Percentiles rank a stretch among this genome's conserved stretches.
These are phyloP conservation scores for Globisporangium takayamanum DNA, from an alignment of 352 stramenopile genomes.

Conservation along the genomic window DNA sequence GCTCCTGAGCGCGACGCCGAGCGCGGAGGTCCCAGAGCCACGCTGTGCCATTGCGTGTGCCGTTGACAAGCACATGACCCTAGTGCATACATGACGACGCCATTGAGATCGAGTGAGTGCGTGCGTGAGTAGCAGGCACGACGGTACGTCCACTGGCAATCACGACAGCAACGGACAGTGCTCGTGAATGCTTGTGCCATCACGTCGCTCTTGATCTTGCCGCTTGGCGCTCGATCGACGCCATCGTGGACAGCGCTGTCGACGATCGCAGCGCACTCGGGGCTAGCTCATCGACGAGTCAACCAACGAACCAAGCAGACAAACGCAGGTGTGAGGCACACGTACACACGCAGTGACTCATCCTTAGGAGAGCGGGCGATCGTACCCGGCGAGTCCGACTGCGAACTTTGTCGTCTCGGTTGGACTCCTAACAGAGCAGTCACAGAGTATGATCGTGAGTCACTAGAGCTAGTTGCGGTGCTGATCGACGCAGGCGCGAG, in stretches of 20 bases:
- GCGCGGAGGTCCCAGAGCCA: conserved; percentile 50
- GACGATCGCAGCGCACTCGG: conserved; percentile 5
- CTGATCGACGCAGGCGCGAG: too few relatives aligned
- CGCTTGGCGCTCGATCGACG: conserved; percentile 18
- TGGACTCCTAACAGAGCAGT: conserved; percentile 7
- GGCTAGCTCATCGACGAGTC: not conserved
- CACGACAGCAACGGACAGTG: not conserved
- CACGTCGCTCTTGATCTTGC: conserved; percentile 28
- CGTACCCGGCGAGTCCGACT: conserved; percentile 14
- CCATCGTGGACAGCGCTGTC: conserved; percentile 1
- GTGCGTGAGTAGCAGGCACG: not conserved
- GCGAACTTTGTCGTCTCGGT: conserved; percentile 1
- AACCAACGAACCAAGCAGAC: not conserved
- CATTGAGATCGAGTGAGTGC: not conserved
- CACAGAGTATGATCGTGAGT: not conserved
- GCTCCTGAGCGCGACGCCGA: conserved; percentile 12
- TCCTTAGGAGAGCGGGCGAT: not conserved
- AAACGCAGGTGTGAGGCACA: too few relatives aligned
- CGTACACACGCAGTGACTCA: not conserved
- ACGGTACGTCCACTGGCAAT: not conserved
- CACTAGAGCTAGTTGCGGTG: too few relatives aligned
- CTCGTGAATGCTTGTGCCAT: conserved; percentile 35
- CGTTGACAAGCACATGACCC: conserved; percentile 41
- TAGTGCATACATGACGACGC: not conserved
- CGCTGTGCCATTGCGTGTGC: conserved; percentile 31